Evolutionary conservation across 768 basidiomycete species (phyloP), one percentile per base, ranked within the genome.

Genomic region (Kwoniella sp.): DNA sequence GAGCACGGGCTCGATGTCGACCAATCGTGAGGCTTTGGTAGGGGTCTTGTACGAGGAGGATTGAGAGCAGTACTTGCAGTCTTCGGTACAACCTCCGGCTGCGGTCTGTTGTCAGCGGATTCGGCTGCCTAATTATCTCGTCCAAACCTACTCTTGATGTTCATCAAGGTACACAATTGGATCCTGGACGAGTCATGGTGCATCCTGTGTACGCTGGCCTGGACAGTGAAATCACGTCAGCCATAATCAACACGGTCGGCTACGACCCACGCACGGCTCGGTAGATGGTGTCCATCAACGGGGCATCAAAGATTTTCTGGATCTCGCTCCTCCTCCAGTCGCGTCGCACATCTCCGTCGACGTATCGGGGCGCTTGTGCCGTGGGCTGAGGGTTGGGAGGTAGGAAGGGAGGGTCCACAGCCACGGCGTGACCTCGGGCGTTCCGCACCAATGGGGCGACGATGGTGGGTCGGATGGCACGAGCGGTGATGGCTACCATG

Each of bases 51-150:
- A 88, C 49, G 86, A 83, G n/a, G 89, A 89, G 1, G 92, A 95
- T 74, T 98, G 93, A 20, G 93, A 95, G 75, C 93, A 98, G 76
- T 98, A 98, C 44, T 89, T 91, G 78, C 93, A 98, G 69, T 98
- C 91, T 77, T 98, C 93, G 38, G 85, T 81, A 68, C 93, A 98
- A 50, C 93, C 93, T 28, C 93, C 93, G 61, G 88, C 91, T 92
- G 66, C n/a, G 9, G 46, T 15, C 14, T 9, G 28, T 15, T 32
- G 9, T 32, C 19, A 19, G 22, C 5, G 26, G 41, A 54, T n/a
- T n/a, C n/a, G n/a, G n/a, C n/a, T n/a, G n/a, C n/a, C n/a, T n/a
- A n/a, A n/a, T n/a, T 39, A 39, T 17, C 15, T n/a, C 29, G n/a
- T 5, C 12, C 23, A 19, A 53, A 79, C 86, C 61, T 74, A 88